Evolutionary conservation across 2,329 filamentous ascomycete species (phyloP).

Genomic region (Helotiales sp.): DNA sequence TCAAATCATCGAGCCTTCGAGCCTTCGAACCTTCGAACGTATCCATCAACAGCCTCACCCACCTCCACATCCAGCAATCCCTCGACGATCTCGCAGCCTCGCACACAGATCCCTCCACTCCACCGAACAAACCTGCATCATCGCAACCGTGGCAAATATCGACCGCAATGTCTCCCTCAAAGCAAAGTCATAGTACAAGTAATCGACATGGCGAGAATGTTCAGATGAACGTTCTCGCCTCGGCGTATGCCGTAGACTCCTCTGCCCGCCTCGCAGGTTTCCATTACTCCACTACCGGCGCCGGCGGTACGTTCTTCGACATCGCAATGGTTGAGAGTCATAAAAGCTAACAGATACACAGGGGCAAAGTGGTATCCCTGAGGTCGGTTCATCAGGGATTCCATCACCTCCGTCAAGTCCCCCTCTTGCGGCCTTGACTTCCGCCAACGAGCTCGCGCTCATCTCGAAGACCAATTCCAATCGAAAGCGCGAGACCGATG

Average conservation of each 20-base stretch:
- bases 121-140: conserved; percentile 15
- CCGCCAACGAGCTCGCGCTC: conserved; percentile 70
- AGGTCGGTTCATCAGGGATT: conserved; percentile 80
- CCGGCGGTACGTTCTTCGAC: conserved; percentile 63
- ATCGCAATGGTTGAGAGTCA: neutral
- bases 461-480: conserved; percentile 55
- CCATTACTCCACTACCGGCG: conserved; percentile 95
- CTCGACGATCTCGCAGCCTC: conserved; percentile 21
- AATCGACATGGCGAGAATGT: conserved; percentile 69
- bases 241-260: conserved; percentile 84
- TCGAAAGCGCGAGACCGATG: conserved; percentile 42
- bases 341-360: conserved; percentile 43
- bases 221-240: conserved; percentile 80
- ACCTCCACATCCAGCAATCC: conserved; percentile 18
- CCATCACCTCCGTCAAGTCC: conserved; percentile 87
- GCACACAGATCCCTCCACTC: conserved; percentile 13
- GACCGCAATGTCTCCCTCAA: conserved; percentile 43
- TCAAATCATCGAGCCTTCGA: conserved; percentile 10
- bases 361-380: conserved; percentile 94
- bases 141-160: conserved; percentile 43
- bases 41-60: conserved; percentile 22
- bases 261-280: conserved; percentile 77
- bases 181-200: conserved; percentile 59
- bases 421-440: conserved; percentile 79
- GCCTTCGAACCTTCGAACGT: conserved; percentile 11